These are phyloP conservation scores for Monosporascus sp. DNA, from an alignment of 2,329 filamentous ascomycete species.

Conservation along the genomic window DNA sequence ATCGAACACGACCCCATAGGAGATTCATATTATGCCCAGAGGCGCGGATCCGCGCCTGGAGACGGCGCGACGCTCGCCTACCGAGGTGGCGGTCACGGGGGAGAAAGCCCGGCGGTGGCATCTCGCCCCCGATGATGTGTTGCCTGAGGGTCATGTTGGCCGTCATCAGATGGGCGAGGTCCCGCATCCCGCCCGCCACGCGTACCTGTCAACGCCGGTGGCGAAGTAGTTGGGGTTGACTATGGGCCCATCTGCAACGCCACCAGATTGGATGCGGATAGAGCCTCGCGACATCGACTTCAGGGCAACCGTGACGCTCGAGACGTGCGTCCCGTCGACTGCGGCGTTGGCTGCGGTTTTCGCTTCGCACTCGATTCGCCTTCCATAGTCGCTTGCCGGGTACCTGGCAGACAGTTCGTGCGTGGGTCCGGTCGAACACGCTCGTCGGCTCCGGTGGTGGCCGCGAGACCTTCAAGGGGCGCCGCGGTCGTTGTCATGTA, in stretches of 20 bases:
- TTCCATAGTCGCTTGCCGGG: too few relatives aligned
- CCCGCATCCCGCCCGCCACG: neutral
- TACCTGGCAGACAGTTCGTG: constrained; percentile 1
- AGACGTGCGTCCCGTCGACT: neutral
- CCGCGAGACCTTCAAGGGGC: neutral
- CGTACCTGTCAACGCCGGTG: neutral
- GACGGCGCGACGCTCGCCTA: neutral
- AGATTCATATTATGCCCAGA: neutral
- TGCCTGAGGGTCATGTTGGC: neutral
- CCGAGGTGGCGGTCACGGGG: neutral
- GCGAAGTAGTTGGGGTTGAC: neutral
- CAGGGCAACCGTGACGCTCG: neutral
- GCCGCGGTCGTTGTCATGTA: constrained; percentile 5
- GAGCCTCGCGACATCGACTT: neutral
- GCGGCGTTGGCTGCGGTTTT: neutral
- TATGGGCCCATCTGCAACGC: neutral
- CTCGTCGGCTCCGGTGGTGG: constrained; percentile 4
- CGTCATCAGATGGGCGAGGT: neutral
- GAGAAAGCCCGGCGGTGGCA: neutral
- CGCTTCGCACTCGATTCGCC: too few relatives aligned
- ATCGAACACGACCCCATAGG: constrained; percentile 4
- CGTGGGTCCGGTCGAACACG: neutral
- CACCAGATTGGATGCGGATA: neutral
- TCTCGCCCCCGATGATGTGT: neutral
- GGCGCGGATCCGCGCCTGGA: neutral